Conservation (phyloP, 2,329 filamentous ascomycete genomes). For the Fusarium continuum region DNA sequence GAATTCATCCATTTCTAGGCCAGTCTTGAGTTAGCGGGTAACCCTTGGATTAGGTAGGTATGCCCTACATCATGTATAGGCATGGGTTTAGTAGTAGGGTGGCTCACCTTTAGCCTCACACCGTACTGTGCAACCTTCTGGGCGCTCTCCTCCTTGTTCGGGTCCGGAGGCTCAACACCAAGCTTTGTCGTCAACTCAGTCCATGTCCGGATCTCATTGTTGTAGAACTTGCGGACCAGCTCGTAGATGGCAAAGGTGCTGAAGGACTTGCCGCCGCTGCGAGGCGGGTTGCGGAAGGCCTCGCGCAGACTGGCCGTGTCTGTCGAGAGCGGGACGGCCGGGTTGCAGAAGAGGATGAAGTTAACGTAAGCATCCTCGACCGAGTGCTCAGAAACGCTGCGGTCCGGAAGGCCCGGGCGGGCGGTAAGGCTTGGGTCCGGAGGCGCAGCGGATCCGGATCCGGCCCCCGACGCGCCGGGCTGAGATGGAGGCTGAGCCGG, state of each 20-base stretch:
- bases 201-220: constrained; percentile 91
- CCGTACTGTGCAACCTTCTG: constrained; percentile 97
- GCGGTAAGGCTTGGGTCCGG: constrained; percentile 27
- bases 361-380: constrained; percentile 84
- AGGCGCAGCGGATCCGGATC: constrained; percentile 30
- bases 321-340: constrained; percentile 71
- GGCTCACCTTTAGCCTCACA: constrained; percentile 91
- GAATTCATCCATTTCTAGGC: constrained; percentile 93
- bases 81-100: no score
- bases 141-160: constrained; percentile 84
- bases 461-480: constrained; percentile 31
- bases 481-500: constrained; percentile 30
- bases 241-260: constrained; percentile 80
- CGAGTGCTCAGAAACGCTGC: constrained; percentile 71
- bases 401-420: constrained; percentile 65
- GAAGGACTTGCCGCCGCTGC: constrained; percentile 88
- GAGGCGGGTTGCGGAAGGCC: constrained; percentile 81
- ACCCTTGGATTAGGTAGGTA: background rate
- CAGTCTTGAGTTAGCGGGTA: constrained; percentile 9
- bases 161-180: constrained; percentile 86
- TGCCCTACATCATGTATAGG: constrained; percentile 12
- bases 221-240: constrained; percentile 80
- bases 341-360: constrained; percentile 93
- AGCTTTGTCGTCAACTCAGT: constrained; percentile 84
- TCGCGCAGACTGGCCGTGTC: constrained; percentile 78